Evolutionary conservation across 176 grass and related monocot genomes (phyloP).

Genomic region (Paspalum vaginatum): DNA sequence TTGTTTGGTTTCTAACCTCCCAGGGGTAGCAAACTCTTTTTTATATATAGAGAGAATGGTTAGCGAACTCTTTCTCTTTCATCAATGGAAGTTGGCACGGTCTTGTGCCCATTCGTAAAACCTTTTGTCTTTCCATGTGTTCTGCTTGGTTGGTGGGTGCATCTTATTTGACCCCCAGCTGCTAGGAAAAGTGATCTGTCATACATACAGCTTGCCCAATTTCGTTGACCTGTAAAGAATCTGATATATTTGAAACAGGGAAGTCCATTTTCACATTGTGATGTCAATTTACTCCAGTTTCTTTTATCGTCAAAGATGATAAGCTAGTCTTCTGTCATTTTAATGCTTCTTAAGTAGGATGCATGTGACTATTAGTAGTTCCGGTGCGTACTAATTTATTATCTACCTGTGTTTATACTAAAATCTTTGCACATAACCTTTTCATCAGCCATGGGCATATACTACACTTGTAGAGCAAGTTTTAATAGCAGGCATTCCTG

Average conservation of each 20-base stretch:
- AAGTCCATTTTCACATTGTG: slow-evolving; percentile 4
- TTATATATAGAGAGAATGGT: too few relatives aligned
- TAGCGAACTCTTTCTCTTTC: too few relatives aligned
- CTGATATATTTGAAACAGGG: not conserved
- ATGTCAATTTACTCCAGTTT: not conserved
- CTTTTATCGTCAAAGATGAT: not conserved
- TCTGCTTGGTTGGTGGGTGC: slow-evolving; percentile 36
- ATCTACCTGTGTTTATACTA: not conserved
- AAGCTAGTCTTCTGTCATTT: not conserved
- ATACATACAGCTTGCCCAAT: not conserved
- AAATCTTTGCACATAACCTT: not conserved
- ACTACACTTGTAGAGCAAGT: not conserved
- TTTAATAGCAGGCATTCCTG: not conserved
- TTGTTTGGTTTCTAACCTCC: too few relatives aligned
- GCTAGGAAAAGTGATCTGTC: not conserved
- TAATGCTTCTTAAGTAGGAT: not conserved
- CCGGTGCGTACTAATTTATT: not conserved
- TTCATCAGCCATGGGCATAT: not conserved
- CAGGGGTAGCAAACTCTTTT: too few relatives aligned
- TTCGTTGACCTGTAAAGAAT: slow-evolving; percentile 5
- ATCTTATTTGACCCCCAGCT: slow-evolving; percentile 30
- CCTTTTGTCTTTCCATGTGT: slow-evolving; percentile 34
- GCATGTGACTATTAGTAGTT: not conserved
- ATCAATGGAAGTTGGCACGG: too few relatives aligned
- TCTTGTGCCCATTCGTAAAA: not conserved